Conservation (phyloP, 768 basidiomycete species). For the Podaxis sp. region DNA sequence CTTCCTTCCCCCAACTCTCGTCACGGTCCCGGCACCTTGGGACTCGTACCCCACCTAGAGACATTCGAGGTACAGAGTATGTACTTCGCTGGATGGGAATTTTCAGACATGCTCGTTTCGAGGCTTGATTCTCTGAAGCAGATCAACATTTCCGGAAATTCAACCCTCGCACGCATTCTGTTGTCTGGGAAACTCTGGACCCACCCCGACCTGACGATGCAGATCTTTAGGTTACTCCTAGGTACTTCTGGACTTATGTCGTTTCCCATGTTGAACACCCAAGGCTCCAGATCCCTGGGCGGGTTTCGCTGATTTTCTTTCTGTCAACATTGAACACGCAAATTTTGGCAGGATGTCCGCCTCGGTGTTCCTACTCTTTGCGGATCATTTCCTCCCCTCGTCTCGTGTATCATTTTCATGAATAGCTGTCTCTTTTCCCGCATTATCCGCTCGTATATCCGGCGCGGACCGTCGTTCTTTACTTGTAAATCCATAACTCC, state of each 20-base stretch:
- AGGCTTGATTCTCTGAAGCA: background rate
- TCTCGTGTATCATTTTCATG: too few relatives aligned
- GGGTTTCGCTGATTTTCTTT: too few relatives aligned
- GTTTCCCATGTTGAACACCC: background rate
- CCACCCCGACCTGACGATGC: background rate
- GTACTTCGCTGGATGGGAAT: background rate
- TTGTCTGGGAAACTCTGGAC: background rate
- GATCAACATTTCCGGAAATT: background rate
- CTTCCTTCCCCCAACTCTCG: background rate
- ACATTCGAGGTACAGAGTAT: background rate
- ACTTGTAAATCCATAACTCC: too few relatives aligned
- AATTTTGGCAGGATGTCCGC: too few relatives aligned
- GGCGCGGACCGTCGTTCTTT: too few relatives aligned
- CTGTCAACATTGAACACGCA: too few relatives aligned
- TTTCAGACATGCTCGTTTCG: constrained; percentile 1
- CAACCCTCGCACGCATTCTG: background rate
- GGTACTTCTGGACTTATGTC: background rate
- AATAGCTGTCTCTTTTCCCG: too few relatives aligned
- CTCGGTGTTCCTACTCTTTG: too few relatives aligned
- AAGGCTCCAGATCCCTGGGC: background rate
- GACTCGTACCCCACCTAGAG: background rate
- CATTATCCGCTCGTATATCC: too few relatives aligned
- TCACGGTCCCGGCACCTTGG: background rate
- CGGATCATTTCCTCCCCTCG: too few relatives aligned
- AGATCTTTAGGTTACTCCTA: background rate